Evolutionary conservation across 2,329 filamentous ascomycete genomes (phyloP), one percentile per base, ranked within the genome.

Genomic region (Xylariaceae sp.): DNA sequence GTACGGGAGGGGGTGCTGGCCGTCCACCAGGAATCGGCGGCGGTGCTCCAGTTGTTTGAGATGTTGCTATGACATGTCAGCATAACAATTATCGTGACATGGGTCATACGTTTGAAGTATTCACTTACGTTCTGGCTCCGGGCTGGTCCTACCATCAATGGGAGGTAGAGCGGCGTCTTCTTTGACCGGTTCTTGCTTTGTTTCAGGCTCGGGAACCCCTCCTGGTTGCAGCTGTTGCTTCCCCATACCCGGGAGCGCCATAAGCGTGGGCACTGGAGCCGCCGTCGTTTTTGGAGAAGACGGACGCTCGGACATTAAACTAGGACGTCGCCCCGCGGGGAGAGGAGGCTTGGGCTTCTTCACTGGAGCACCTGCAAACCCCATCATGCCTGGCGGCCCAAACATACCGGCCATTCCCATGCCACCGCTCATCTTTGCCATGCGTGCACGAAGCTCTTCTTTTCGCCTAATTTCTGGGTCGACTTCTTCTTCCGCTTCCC

Each of bases 381-480:
- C 80, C 69, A 90, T 81, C 56, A 83, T 84, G 39, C 80, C 81
- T 37, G 85, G 83, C 26, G 81, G 80, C 19, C 89, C 89, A 70
- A 95, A 95, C 85, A 97, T 94, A 64, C 90, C 89, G 68, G 90
- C 85, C 87, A 97, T 63, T 27, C 68, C 68, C 89, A 96, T 96
- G 27, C 92, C 92, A 53, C 92, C 92, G 63, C 92, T 95, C 87
- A 99, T 94, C 74, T 96, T 96, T 45, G 94, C 94, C 90, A 99
- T 99, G 64, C 94, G 85, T 58, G 94, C 91, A 57, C 94, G 84
- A 34, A 99, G 78, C 69, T 96, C 92, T 72, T 96, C 85, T 68
- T 87, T 88, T 50, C 91, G 86, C 62, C 83, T 85, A 27, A 89
- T 79, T 70, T 99, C 94, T 1, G 91, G 90, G 65, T 97, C 91